Base-by-base conservation (phyloP, 805 yeast genomes). In the Tanozyma kutaoensis region DNA sequence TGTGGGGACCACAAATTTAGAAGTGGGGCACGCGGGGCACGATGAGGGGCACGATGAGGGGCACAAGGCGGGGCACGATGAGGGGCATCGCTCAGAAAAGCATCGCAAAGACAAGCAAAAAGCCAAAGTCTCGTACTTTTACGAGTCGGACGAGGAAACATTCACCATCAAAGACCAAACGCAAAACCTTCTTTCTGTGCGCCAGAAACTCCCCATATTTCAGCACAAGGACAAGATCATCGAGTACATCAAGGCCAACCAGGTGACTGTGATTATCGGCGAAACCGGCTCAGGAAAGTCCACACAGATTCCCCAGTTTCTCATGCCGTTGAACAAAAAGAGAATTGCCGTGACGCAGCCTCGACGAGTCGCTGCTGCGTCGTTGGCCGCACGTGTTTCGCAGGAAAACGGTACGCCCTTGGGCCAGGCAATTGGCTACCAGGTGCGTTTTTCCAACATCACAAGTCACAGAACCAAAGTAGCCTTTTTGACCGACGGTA, bases 261-360 rank as follows among this genome's bases (percentile, higher is more conserved):
- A 67, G 35, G 93, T 85, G 4, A 72, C 86, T 0, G 72, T 88
- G 2, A 62, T 88, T 12, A 79, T 91, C 45, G 97, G 97, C 52
- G 97, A 88, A 46, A 88, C 98, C 0, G 98, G 98, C 52, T 82
- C 95, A 6, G 97, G 97, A 60, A 88, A 88, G 47, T 86, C 97
- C 3, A 88, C 98, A 0, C 98, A 88, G 55, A 75, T 88, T 25
- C 97, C 98, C 0, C 97, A 88, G 46, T 76, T 88, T 37, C 46
- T 88, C n/a, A 68, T 80, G 52, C 66, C 70, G 1, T 45, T 51
- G 20, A 55, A 52, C 35, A 50, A 52, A 12, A 72, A 70, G 33
- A 60, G 66, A 15, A 74, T 88, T 13, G 97, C 94, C 0, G 88
- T 91, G 6, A 86, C 98, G 0, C 97, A 88, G 55, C 98, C 98